These are phyloP conservation scores for Edaphochlamys debaryana DNA, from an alignment of 139 green algal species.

Conservation along the genomic window DNA sequence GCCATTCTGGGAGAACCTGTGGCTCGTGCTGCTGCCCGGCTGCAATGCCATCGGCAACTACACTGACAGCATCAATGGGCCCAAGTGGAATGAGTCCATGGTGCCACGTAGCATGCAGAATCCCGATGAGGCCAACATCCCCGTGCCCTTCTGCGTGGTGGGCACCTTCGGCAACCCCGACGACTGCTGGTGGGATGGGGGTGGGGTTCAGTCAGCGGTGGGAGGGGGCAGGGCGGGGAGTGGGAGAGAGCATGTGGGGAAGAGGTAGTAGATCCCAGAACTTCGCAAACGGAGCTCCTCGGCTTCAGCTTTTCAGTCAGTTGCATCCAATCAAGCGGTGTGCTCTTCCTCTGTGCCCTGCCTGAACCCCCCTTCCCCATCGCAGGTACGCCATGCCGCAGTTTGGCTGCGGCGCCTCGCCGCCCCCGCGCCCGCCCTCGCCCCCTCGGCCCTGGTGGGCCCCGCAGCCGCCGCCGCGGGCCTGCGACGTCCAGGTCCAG, in stretches of 20 bases:
- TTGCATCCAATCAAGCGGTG: no score
- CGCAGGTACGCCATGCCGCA: not conserved
- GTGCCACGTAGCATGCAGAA: conserved; percentile 34
- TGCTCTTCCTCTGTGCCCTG: not conserved
- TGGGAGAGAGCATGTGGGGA: no score
- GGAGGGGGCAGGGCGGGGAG: no score
- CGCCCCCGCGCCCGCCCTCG: not conserved
- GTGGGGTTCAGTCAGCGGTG: no score
- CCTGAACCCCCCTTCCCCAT: not conserved
- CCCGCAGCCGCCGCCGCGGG: no score
- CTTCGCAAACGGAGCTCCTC: conserved; percentile 1
- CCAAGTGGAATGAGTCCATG: not conserved
- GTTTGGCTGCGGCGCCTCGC: not conserved
- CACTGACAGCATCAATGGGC: conserved; percentile 14
- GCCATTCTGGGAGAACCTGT: conserved; percentile 23
- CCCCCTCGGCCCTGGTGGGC: conserved; percentile 17
- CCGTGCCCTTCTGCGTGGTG: conserved; percentile 16
- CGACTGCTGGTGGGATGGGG: conserved; percentile 17
- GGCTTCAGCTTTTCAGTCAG: not conserved
- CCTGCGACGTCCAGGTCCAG: not conserved
- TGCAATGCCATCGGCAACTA: conserved; percentile 26
- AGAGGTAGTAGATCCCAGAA: no score
- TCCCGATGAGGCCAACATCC: not conserved
- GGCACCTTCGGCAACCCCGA: not conserved
- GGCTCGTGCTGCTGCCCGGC: conserved; percentile 3